Base-by-base conservation (phyloP, 495 filamentous ascomycete genomes). In the Lasiosphaeria miniovina region DNA sequence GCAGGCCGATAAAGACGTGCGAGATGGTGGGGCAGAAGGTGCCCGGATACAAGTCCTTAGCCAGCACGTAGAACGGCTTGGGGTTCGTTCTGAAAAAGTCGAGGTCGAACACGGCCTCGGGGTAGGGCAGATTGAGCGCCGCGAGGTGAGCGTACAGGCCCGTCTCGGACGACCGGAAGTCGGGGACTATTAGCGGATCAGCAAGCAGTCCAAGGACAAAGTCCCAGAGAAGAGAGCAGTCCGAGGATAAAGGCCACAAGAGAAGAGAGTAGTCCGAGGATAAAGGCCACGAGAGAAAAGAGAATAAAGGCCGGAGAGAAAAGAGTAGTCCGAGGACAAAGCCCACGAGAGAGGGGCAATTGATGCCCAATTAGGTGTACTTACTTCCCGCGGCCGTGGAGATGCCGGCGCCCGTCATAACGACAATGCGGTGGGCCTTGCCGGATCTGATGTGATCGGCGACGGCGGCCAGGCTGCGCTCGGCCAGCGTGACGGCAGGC, bases 41-140 rank as follows among this genome's bases (percentile, higher is more conserved):
- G 15, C 92, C 95, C 0, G 94, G 95, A 70, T 95, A 96, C 10
- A 98, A 80, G 68, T 98, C 93, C 60, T 87, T 86, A 31, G 93
- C 93, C 32, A 98, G 80, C 1, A 87, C 84, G 74, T 98, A 98
- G 78, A 98, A 98, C 0, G 95, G 93, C 31, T 82, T 75, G 0
- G 94, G 94, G 68, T 96, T 90, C 35, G 82, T 55, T 49, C 86
- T 80, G 80, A 98, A 98, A 76, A 89, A 98, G 54, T 71, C 73
- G 53, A 98, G 91, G 67, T 95, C 91, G 72, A 97, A 96, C 33
- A 91, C 82, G 31, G 82, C 82, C 67, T 86, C 83, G 9, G 93
- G 86, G 66, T 92, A 87, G 4, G 92, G 91, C 3, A 98, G 81
- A 55, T 94, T 84, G 38, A 98, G 83, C 54, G 85, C 81, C 11